Evolutionary conservation across 768 basidiomycete species (phyloP).

Genomic region (Brasilioporus rufonigricans): DNA sequence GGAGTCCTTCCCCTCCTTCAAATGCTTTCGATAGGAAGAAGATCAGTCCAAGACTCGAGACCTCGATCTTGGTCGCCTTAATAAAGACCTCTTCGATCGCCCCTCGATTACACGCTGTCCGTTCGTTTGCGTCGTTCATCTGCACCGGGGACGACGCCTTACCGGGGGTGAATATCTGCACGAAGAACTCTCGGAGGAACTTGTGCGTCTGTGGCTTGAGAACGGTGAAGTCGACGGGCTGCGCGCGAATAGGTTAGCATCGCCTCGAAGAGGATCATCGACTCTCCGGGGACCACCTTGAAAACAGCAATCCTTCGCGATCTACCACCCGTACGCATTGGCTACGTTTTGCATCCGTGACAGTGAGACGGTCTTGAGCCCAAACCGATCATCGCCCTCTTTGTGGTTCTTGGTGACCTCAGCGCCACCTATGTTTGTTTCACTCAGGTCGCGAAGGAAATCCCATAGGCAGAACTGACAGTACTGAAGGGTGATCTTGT

Average conservation of each 20-base stretch:
- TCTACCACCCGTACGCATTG: slow-evolving; percentile 88
- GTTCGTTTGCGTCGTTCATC: slow-evolving; percentile 32
- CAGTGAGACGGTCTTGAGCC: slow-evolving; percentile 53
- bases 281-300: slow-evolving; percentile 73
- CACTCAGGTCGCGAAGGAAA: slow-evolving; percentile 88
- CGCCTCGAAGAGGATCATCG: not conserved
- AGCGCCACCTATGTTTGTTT: slow-evolving; percentile 74
- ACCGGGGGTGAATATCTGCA: slow-evolving; percentile 66
- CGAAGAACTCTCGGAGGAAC: slow-evolving; percentile 73
- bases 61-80: slow-evolving; percentile 63
- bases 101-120: slow-evolving; percentile 50
- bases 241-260: not conserved
- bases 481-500: slow-evolving; percentile 93
- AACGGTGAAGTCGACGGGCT: slow-evolving; percentile 86
- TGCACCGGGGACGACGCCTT: slow-evolving; percentile 73
- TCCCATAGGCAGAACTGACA: slow-evolving; percentile 97
- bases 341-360: slow-evolving; percentile 72
- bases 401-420: slow-evolving; percentile 64
- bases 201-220: slow-evolving; percentile 59
- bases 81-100: slow-evolving; percentile 77
- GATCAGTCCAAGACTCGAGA: slow-evolving; percentile 70
- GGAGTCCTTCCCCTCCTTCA: slow-evolving; percentile 43
- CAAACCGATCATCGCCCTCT: slow-evolving; percentile 42
- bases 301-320: slow-evolving; percentile 85
- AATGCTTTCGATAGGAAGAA: slow-evolving; percentile 59